These are phyloP conservation scores for Jimgerdemannia flammicorona DNA, from an alignment of 192 early-diverging fungal species.

Conservation along the genomic window DNA sequence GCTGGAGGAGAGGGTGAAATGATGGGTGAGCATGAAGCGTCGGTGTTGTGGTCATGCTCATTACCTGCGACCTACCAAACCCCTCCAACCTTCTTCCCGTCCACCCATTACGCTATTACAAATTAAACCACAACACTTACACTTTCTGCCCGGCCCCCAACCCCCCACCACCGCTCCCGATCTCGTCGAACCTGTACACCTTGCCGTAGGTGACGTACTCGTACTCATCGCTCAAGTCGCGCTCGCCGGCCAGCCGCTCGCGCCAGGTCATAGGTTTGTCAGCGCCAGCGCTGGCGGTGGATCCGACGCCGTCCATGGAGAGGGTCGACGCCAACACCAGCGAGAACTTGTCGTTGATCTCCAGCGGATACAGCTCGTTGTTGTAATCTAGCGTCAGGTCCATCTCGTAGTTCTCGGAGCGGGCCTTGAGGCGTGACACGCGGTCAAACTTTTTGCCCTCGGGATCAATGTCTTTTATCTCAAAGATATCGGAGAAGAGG, in stretches of 20 bases:
- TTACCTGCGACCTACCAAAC: background rate
- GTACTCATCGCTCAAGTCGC: slow-evolving; percentile 88
- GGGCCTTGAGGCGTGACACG: slow-evolving; percentile 87
- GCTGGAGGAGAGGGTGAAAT: slow-evolving; percentile 32
- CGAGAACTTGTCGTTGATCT: slow-evolving; percentile 81
- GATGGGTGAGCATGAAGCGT: background rate
- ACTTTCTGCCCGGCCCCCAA: slow-evolving; percentile 40
- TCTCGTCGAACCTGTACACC: slow-evolving; percentile 93
- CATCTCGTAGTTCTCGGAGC: slow-evolving; percentile 84
- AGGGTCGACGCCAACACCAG: slow-evolving; percentile 82
- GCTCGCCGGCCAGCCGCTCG: slow-evolving; percentile 57
- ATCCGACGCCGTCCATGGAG: slow-evolving; percentile 49
- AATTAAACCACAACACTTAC: slow-evolving; percentile 40
- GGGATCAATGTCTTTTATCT: slow-evolving; percentile 83
- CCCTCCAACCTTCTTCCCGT: background rate
- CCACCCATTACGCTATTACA: background rate
- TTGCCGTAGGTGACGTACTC: slow-evolving; percentile 99
- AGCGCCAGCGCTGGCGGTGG: slow-evolving; percentile 20
- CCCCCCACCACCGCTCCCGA: slow-evolving; percentile 51
- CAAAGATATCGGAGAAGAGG: slow-evolving; percentile 86
- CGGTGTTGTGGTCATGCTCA: background rate
- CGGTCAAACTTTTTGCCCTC: slow-evolving; percentile 90
- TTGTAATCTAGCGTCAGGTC: slow-evolving; percentile 93
- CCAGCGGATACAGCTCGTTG: slow-evolving; percentile 88
- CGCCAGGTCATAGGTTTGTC: slow-evolving; percentile 68